These are phyloP conservation scores for Sporobolomyces roseus DNA, from an alignment of 768 basidiomycete species.

Conservation along the genomic window DNA sequence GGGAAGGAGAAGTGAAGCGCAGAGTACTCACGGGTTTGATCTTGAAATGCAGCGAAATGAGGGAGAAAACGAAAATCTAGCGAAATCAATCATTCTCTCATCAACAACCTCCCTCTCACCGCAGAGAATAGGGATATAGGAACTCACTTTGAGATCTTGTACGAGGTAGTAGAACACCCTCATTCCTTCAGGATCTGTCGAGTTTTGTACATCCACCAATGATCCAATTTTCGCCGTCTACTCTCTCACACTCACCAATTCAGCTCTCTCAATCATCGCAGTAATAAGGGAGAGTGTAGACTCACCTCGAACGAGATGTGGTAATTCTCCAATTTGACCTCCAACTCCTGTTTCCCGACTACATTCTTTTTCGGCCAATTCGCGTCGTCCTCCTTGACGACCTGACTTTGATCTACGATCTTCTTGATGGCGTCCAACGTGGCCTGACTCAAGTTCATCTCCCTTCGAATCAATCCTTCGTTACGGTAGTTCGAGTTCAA, in stretches of 20 bases:
- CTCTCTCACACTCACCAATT: neutral
- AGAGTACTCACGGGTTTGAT: constrained; percentile 78
- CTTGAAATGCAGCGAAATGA: constrained; percentile 99
- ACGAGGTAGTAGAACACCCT: constrained; percentile 98
- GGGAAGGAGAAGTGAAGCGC: neutral
- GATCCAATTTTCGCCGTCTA: constrained; percentile 98
- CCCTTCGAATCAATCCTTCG: constrained; percentile 95
- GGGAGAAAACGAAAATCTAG: constrained; percentile 94
- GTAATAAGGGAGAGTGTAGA: constrained; percentile 2
- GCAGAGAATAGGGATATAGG: no score
- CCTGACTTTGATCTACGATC: constrained; percentile 87
- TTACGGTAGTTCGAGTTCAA: constrained; percentile 99
- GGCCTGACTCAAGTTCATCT: constrained; percentile 92
- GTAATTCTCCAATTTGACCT: constrained; percentile 86
- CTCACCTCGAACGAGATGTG: constrained; percentile 94
- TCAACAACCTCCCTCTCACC: no score
- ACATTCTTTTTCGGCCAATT: constrained; percentile 99
- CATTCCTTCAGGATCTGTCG: constrained; percentile 93
- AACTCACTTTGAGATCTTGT: constrained; percentile 83
- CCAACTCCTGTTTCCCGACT: constrained; percentile 95
- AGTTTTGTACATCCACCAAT: constrained; percentile 91
- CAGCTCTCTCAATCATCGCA: neutral
- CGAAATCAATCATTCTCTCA: neutral
- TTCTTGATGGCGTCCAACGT: constrained; percentile 92
- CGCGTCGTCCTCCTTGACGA: constrained; percentile 95